Evolutionary conservation across 768 basidiomycete genomes (phyloP).

Genomic region (Lanmaoa rubissima): DNA sequence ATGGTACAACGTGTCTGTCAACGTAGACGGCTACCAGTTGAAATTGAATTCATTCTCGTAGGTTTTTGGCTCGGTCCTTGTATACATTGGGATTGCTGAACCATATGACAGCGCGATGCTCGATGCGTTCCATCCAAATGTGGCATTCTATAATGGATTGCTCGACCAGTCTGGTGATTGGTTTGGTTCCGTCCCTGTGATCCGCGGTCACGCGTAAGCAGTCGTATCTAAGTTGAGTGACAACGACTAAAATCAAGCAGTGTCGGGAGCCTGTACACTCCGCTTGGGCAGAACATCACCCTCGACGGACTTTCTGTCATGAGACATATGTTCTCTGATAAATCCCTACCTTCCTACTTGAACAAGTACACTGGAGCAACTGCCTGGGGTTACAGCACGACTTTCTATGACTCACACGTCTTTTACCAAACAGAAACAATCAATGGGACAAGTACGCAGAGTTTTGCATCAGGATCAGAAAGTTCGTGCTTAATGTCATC

Average conservation of each 20-base stretch:
- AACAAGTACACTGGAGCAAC: slow-evolving; percentile 4
- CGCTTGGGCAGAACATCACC: not conserved
- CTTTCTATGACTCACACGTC: slow-evolving; percentile 12
- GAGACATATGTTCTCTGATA: slow-evolving; percentile 14
- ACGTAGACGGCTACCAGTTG: slow-evolving; percentile 6
- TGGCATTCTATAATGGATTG: slow-evolving; percentile 11
- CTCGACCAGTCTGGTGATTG: slow-evolving; percentile 5
- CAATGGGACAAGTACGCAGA: slow-evolving; percentile 8
- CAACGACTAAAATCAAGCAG: not conserved
- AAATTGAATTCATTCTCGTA: slow-evolving; percentile 11
- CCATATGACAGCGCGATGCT: slow-evolving; percentile 3
- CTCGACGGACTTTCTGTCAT: slow-evolving; percentile 7
- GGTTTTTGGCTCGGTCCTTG: not conserved
- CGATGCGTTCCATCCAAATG: slow-evolving; percentile 14
- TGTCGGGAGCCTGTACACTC: slow-evolving; percentile 4
- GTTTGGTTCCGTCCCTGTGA: slow-evolving; percentile 14
- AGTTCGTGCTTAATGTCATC: not conserved
- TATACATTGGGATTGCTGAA: not conserved
- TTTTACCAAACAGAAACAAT: slow-evolving; percentile 14
- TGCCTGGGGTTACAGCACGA: slow-evolving; percentile 11
- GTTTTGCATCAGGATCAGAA: too few relatives aligned
- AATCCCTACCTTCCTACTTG: slow-evolving; percentile 1
- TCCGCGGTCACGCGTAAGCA: slow-evolving; percentile 14
- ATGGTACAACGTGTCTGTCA: slow-evolving; percentile 16
- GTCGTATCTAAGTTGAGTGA: not conserved